Evolutionary conservation across 208 protist species (phyloP).

Genomic region (Trypanosomatidae sp.): DNA sequence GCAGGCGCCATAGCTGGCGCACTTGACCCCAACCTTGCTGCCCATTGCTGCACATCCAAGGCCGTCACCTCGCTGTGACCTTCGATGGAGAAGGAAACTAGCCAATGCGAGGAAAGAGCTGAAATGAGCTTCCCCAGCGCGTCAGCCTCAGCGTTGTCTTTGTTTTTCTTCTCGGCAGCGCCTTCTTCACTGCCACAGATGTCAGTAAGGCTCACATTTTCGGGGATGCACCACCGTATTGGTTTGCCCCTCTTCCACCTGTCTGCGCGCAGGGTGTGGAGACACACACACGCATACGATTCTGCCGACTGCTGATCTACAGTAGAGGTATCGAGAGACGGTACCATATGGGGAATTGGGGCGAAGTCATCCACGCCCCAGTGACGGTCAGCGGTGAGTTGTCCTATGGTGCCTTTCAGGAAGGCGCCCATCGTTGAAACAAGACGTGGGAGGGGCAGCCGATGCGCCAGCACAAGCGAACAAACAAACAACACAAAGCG

Average conservation of each 20-base stretch:
- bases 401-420: neutral
- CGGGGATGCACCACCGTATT: neutral
- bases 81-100: neutral
- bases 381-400: neutral
- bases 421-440: neutral
- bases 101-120: neutral
- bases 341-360: neutral
- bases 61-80: conserved; percentile 11
- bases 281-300: neutral
- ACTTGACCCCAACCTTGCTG: neutral
- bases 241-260: neutral
- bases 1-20: neutral
- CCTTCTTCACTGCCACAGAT: neutral
- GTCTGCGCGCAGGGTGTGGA: neutral
- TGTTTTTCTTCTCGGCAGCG: neutral
- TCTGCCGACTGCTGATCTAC: neutral
- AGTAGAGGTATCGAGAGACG: neutral
- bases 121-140: neutral
- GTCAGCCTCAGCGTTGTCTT: neutral
- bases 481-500: neutral
- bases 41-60: neutral
- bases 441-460: neutral
- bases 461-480: neutral
- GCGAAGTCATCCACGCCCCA: neutral
- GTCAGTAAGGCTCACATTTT: neutral